Evolutionary conservation across 768 basidiomycete species (phyloP).

Genomic region (Hygrophorus pudorinus): DNA sequence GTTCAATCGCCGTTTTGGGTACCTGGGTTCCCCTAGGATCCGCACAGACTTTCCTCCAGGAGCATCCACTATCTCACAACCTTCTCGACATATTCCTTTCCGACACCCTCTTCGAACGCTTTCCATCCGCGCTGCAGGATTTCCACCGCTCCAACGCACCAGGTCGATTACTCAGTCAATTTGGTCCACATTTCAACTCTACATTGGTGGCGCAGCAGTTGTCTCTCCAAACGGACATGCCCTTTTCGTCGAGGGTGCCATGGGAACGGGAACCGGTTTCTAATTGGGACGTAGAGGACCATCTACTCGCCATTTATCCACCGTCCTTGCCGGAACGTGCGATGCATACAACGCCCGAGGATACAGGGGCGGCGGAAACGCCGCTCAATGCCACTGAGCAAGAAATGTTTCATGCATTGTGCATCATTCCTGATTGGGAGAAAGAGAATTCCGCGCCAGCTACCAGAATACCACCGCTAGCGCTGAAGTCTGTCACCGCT

Average conservation of each 20-base stretch:
- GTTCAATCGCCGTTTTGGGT: constrained; percentile 45
- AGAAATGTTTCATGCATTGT: constrained; percentile 59
- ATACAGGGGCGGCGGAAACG: constrained; percentile 18
- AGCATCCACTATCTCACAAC: constrained; percentile 28
- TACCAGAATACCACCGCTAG: not conserved
- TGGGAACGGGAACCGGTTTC: constrained; percentile 6
- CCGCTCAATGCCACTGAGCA: constrained; percentile 64
- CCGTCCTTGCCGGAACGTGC: constrained; percentile 2
- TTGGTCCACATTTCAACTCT: constrained; percentile 54
- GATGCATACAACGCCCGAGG: constrained; percentile 1
- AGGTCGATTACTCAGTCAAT: constrained; percentile 43
- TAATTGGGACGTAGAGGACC: constrained; percentile 1
- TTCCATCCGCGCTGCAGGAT: constrained; percentile 52
- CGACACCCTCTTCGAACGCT: constrained; percentile 50
- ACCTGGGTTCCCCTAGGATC: constrained; percentile 60
- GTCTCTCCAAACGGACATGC: not conserved
- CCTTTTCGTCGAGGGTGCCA: constrained; percentile 4
- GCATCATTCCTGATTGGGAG: constrained; percentile 49
- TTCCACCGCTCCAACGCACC: constrained; percentile 40
- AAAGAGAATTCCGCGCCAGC: constrained; percentile 17
- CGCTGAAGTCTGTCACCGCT: not conserved
- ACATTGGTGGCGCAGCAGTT: constrained; percentile 24
- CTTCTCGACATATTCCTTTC: constrained; percentile 49
- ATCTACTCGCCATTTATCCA: not conserved
- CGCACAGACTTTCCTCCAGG: constrained; percentile 42